These are phyloP conservation scores for Pseudogymnoascus pannorum DNA, from an alignment of 2,329 filamentous ascomycete species.

Conservation along the genomic window DNA sequence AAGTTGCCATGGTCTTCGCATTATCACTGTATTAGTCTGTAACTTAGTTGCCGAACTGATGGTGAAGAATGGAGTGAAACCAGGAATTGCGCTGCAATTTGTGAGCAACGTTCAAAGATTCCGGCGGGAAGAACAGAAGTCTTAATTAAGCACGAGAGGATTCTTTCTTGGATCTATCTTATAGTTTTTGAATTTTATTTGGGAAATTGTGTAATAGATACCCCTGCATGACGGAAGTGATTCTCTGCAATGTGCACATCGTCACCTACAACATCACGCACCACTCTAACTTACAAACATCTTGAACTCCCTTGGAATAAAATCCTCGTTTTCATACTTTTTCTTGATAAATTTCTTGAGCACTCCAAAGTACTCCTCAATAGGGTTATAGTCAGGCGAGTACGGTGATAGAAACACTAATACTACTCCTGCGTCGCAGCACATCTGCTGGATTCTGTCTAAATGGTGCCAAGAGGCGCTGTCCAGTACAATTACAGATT, in stretches of 20 bases:
- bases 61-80: constrained; percentile 14
- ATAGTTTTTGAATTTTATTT: not conserved
- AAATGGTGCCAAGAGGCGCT: constrained; percentile 21
- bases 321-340: constrained; percentile 23
- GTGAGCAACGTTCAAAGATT: no score
- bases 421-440: constrained; percentile 27
- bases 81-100: constrained; percentile 16
- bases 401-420: constrained; percentile 31
- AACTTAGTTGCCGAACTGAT: constrained; percentile 15
- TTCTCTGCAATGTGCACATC: constrained; percentile 20
- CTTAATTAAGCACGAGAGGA: not conserved
- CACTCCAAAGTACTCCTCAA: constrained; percentile 24
- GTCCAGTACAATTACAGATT: not conserved
- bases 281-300: constrained; percentile 19
- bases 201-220: not conserved
- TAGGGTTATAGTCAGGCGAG: constrained; percentile 32
- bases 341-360: constrained; percentile 30
- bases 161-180: no score
- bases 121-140: not conserved
- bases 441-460: constrained; percentile 28
- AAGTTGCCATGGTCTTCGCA: no score
- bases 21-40: no score
- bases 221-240: constrained; percentile 13
- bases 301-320: constrained; percentile 18
- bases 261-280: constrained; percentile 24